Conservation (phyloP, 768 basidiomycete species). For the Daedaleopsis sinensis region DNA sequence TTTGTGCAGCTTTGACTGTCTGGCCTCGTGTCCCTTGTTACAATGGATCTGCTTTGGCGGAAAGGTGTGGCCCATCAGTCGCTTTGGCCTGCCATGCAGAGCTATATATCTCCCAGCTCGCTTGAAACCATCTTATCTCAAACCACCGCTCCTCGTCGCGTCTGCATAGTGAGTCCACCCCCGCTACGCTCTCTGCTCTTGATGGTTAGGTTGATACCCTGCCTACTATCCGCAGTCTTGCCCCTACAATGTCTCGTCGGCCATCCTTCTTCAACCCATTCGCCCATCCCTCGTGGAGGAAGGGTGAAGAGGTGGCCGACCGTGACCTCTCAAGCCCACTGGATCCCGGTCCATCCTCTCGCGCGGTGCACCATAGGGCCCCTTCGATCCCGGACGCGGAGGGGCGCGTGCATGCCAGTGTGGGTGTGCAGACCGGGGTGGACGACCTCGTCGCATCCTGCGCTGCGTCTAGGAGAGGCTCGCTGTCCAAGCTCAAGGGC, state of each 20-base stretch:
- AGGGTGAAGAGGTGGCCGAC: neutral
- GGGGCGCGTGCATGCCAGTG: neutral
- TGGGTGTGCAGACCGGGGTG: neutral
- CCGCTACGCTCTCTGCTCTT: too few species aligned
- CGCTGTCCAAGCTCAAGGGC: neutral
- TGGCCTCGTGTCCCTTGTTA: too few species aligned
- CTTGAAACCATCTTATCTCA: too few species aligned
- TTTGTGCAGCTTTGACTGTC: too few species aligned
- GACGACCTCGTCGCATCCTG: neutral
- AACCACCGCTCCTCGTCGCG: too few species aligned
- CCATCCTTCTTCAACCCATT: constrained; percentile 10
- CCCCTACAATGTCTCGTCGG: constrained; percentile 1
- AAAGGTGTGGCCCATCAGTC: too few species aligned
- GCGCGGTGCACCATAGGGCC: neutral
- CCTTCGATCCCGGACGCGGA: neutral
- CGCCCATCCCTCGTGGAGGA: neutral
- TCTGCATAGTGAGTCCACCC: too few species aligned
- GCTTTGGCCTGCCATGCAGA: too few species aligned
- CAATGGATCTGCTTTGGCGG: too few species aligned
- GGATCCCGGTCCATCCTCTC: neutral
- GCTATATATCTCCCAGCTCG: too few species aligned
- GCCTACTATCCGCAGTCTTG: too few species aligned
- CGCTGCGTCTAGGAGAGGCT: neutral
- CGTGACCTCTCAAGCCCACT: neutral
- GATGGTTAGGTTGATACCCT: too few species aligned